These are phyloP conservation scores for Eucalyptus camaldulensis DNA, from an alignment of 345 rosid species.

Conservation along the genomic window DNA sequence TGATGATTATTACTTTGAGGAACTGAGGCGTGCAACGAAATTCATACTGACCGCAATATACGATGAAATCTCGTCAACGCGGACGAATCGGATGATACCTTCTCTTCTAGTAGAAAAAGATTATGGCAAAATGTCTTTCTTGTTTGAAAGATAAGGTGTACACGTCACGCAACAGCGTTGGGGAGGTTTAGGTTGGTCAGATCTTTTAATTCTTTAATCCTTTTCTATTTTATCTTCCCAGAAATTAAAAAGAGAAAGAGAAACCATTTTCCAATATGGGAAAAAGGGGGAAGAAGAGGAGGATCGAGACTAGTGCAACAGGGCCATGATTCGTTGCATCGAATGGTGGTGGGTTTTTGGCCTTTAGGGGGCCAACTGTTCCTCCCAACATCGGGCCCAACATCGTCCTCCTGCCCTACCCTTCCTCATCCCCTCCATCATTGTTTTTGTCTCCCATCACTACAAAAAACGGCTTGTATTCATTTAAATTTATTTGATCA, in stretches of 20 bases:
- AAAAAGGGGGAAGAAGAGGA: too few relatives aligned
- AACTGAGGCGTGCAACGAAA: too few relatives aligned
- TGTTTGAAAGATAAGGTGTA: not conserved
- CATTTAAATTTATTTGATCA: too few relatives aligned
- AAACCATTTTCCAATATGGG: not conserved
- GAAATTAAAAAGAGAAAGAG: not conserved
- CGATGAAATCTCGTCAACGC: too few relatives aligned
- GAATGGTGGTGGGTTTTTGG: not conserved
- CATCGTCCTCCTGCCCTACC: not conserved
- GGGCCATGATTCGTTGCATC: not conserved
- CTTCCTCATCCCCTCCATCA: not conserved
- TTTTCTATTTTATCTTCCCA: too few relatives aligned
- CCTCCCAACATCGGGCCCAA: not conserved
- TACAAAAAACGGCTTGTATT: not conserved
- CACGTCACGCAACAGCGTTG: not conserved
- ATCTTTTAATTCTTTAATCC: too few relatives aligned
- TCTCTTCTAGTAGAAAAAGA: too few relatives aligned
- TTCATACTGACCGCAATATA: too few relatives aligned
- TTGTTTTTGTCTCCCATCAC: not conserved
- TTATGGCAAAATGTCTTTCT: too few relatives aligned
- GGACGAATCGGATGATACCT: too few relatives aligned
- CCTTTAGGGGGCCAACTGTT: not conserved
- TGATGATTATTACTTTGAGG: too few relatives aligned
- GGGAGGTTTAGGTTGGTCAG: not conserved
- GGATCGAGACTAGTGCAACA: not conserved